These are phyloP conservation scores for Plasmodium coatneyi DNA, from an alignment of 169 alveolate genomes.

Conservation along the genomic window DNA sequence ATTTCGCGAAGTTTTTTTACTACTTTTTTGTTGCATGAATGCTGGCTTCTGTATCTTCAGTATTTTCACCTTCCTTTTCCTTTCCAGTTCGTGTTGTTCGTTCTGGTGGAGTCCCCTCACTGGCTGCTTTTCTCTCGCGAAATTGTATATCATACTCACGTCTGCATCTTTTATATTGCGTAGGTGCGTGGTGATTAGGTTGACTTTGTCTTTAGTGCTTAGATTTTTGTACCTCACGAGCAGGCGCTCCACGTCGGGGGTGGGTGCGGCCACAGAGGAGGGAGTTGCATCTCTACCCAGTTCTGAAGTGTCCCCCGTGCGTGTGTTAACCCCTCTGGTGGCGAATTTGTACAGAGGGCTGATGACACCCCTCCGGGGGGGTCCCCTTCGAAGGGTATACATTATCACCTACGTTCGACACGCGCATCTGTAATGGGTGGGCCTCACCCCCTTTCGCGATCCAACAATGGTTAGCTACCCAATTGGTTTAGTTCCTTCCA, in stretches of 20 bases:
- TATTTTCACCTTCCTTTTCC: neutral
- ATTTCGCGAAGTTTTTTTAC: slow-evolving; percentile 15
- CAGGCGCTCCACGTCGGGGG: neutral
- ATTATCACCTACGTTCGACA: neutral
- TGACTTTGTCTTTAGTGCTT: slow-evolving; percentile 30
- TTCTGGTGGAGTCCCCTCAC: neutral
- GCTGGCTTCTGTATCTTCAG: slow-evolving; percentile 37
- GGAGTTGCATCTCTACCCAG: neutral
- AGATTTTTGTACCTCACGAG: slow-evolving; percentile 32
- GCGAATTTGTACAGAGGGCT: neutral
- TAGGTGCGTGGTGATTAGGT: slow-evolving; percentile 39
- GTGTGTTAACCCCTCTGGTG: neutral
- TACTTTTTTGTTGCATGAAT: slow-evolving; percentile 41
- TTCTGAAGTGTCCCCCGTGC: neutral
- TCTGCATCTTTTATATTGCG: slow-evolving; percentile 15
- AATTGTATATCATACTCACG: slow-evolving; percentile 12
- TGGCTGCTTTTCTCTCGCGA: neutral
- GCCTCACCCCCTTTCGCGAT: neutral
- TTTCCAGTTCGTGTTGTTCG: neutral
- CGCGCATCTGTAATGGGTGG: neutral
- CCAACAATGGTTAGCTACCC: neutral
- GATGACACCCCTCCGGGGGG: neutral
- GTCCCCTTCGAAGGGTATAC: neutral
- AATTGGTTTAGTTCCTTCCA: neutral
- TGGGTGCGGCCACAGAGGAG: neutral